Conservation (phyloP, 2,329 filamentous ascomycete genomes). For the Colletotrichum eremochloae region DNA sequence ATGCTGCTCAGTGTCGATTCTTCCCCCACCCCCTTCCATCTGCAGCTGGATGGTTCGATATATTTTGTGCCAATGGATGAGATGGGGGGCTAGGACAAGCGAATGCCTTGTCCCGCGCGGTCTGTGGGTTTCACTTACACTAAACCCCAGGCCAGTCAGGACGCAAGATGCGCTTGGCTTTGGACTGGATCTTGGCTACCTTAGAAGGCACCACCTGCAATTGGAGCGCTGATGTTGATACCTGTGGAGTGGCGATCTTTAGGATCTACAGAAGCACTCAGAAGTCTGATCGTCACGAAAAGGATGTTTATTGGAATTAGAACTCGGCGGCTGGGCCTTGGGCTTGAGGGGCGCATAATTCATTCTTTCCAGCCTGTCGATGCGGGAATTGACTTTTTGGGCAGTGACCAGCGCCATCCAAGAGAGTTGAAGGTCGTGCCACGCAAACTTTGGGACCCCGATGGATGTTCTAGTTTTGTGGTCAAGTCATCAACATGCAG, state of each 20-base stretch:
- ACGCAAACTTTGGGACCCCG: neutral
- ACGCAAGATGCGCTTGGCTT: neutral
- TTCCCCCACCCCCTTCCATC: neutral
- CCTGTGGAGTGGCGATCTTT: neutral
- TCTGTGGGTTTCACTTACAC: slow-evolving; percentile 4
- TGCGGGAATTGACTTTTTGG: slow-evolving; percentile 30
- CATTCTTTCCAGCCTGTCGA: neutral
- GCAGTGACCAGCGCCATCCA: neutral
- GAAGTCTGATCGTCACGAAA: slow-evolving; percentile 20
- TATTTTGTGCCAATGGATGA: neutral
- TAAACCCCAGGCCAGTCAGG: neutral
- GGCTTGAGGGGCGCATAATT: slow-evolving; percentile 1
- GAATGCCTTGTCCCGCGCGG: neutral
- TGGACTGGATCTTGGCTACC: neutral
- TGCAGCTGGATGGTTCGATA: neutral
- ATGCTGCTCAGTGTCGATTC: slow-evolving; percentile 3
- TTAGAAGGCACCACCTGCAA: neutral
- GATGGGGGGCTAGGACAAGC: no score
- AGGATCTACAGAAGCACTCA: slow-evolving; percentile 29
- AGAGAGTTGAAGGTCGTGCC: neutral
- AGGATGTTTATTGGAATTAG: neutral
- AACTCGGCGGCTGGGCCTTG: slow-evolving; percentile 6
- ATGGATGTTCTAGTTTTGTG: neutral
- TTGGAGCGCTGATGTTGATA: neutral
- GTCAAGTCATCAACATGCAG: neutral